These are phyloP conservation scores for Aspergillus carlsbadensis DNA, from an alignment of 495 filamentous ascomycete species.

Conservation along the genomic window DNA sequence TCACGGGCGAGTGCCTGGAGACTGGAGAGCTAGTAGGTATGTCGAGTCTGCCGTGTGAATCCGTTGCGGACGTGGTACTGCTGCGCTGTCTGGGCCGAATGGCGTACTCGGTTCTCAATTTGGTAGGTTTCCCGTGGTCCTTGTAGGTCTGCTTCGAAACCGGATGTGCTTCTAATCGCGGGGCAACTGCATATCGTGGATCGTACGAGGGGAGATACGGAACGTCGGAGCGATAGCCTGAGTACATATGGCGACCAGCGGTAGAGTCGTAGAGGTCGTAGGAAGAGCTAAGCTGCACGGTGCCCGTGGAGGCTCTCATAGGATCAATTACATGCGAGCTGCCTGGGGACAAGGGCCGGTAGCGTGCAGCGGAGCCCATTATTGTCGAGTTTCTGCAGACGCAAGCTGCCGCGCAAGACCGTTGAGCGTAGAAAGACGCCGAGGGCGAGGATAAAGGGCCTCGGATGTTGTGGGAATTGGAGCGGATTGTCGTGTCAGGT, in stretches of 20 bases:
- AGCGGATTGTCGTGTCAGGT: background rate
- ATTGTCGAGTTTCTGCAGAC: constrained; percentile 18
- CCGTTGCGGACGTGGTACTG: constrained; percentile 34
- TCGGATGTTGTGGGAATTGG: background rate
- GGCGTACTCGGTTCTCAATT: constrained; percentile 43
- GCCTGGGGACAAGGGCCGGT: constrained; percentile 36
- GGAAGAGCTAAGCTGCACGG: constrained; percentile 37
- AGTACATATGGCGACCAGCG: constrained; percentile 28
- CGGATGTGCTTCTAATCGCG: constrained; percentile 37
- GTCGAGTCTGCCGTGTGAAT: constrained; percentile 24
- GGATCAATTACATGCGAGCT: constrained; percentile 39
- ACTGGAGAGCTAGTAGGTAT: constrained; percentile 26
- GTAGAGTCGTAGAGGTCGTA: constrained; percentile 35
- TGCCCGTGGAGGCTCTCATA: constrained; percentile 50
- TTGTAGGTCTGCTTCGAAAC: constrained; percentile 35
- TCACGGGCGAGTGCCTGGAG: constrained; percentile 30
- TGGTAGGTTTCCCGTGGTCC: constrained; percentile 33
- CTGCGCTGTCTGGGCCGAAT: constrained; percentile 40
- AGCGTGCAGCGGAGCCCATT: constrained; percentile 26
- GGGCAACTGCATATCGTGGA: constrained; percentile 24
- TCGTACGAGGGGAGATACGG: constrained; percentile 33
- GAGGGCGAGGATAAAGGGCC: constrained; percentile 4
- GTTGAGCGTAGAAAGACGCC: constrained; percentile 2
- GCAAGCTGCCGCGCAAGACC: background rate
- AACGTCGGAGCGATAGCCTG: constrained; percentile 36